Evolutionary conservation across 1,284 basidiomycete species (phyloP).

Genomic region (Leccinum ponderosum): DNA sequence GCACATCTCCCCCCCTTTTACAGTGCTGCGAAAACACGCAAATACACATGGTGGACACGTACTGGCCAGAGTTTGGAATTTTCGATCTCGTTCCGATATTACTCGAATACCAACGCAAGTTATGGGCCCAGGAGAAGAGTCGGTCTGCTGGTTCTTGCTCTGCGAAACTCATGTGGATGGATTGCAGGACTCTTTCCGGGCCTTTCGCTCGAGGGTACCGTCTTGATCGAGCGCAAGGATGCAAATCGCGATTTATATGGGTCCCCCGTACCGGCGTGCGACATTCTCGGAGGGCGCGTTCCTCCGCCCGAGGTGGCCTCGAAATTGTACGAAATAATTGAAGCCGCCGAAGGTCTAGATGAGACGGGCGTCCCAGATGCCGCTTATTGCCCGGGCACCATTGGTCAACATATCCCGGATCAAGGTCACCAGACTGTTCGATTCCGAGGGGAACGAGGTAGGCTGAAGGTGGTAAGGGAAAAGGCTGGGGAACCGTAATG

Average conservation of each 20-base stretch:
- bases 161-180: conserved; percentile 3
- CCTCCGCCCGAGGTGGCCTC: conserved; percentile 97
- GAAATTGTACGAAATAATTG: conserved; percentile 92
- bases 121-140: conserved; percentile 42
- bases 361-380: conserved; percentile 77
- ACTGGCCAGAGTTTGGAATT: conserved; percentile 96
- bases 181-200: conserved; percentile 89
- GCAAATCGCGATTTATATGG: conserved; percentile 96
- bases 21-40: conserved; percentile 83
- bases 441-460: conserved; percentile 51
- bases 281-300: conserved; percentile 90
- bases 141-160: not conserved
- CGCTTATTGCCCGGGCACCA: conserved; percentile 75
- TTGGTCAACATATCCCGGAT: conserved; percentile 60
- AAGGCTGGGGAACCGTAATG: not conserved
- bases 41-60: conserved; percentile 88
- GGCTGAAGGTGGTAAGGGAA: not conserved
- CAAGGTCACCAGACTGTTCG: conserved; percentile 62
- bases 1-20: not conserved
- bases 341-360: conserved; percentile 81
- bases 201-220: conserved; percentile 93
- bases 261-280: conserved; percentile 83
- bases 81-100: conserved; percentile 85
- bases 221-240: conserved; percentile 93
- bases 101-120: conserved; percentile 80